Percentiles rank a stretch among this genome's conserved stretches.
phyloP scores from a whole-genome alignment of 352 stramenopile genomes.

The Phytopythium sindhum region DNA sequence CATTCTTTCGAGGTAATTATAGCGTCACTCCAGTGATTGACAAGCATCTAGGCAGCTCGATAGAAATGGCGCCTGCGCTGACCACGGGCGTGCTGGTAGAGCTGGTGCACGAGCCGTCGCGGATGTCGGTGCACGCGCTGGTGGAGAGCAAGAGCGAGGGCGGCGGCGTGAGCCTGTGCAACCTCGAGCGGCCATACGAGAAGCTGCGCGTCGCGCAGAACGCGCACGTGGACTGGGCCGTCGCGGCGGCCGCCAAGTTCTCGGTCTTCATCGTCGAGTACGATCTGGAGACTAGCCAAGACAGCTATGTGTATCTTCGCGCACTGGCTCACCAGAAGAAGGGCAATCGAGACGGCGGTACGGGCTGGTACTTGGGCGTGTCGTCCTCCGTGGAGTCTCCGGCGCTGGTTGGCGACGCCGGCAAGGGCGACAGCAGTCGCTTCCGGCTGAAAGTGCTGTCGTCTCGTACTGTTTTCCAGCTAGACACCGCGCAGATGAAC shows the following conservation, averaged over 20 bases:
- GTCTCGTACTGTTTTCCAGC: slow-evolving; percentile 33
- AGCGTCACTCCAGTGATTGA: background rate
- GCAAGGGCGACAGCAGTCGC: slow-evolving; percentile 34
- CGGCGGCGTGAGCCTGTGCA: slow-evolving; percentile 41
- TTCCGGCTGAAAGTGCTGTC: slow-evolving; percentile 53
- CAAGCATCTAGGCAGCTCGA: background rate
- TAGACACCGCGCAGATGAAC: slow-evolving; percentile 18
- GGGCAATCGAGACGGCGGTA: slow-evolving; percentile 28
- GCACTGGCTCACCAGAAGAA: slow-evolving; percentile 71
- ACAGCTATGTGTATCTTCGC: slow-evolving; percentile 40
- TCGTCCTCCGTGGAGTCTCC: slow-evolving; percentile 8
- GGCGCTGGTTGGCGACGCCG: slow-evolving; percentile 50
- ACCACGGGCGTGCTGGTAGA: slow-evolving; percentile 64
- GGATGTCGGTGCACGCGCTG: slow-evolving; percentile 43
- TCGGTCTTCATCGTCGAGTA: slow-evolving; percentile 57
- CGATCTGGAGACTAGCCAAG: slow-evolving; percentile 11
- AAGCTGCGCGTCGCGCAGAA: slow-evolving; percentile 78
- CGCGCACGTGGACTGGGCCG: slow-evolving; percentile 54
- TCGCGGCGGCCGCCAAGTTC: slow-evolving; percentile 61
- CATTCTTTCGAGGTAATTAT: background rate
- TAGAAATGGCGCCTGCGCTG: slow-evolving; percentile 8
- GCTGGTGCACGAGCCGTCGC: slow-evolving; percentile 37
- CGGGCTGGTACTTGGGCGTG: slow-evolving; percentile 62
- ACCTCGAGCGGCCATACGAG: slow-evolving; percentile 66
- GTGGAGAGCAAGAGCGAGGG: slow-evolving; percentile 37